Conservation (phyloP, 2,329 filamentous ascomycete genomes). For the Aspergillus sp. region DNA sequence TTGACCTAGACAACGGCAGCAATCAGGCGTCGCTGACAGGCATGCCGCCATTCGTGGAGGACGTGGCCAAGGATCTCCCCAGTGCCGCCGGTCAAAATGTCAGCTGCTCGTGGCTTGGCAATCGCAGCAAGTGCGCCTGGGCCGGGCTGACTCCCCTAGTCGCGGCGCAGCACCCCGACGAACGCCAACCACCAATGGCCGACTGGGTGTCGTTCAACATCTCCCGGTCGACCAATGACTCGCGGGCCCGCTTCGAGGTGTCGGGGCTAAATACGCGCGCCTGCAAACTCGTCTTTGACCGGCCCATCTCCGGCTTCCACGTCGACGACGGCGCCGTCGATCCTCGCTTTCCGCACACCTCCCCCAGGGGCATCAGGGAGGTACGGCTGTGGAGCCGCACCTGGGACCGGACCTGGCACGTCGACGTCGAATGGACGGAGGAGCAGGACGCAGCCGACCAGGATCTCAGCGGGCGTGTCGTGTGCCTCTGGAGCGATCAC, state of each 20-base stretch:
- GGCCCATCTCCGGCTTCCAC: conserved; percentile 63
- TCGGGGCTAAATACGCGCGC: conserved; percentile 73
- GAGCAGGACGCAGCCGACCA: conserved; percentile 24
- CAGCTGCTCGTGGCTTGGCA: conserved; percentile 50
- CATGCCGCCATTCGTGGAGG: conserved; percentile 63
- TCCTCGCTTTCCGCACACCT: conserved; percentile 66
- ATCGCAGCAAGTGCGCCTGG: conserved; percentile 65
- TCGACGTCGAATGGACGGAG: conserved; percentile 65
- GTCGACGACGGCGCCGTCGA: conserved; percentile 61
- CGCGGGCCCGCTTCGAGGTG: conserved; percentile 62
- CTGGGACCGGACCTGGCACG: conserved; percentile 74
- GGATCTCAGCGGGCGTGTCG: conserved; percentile 62
- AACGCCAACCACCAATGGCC: neutral
- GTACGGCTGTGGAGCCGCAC: conserved; percentile 80
- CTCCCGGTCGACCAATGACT: conserved; percentile 43
- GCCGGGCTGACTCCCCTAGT: conserved; percentile 67
- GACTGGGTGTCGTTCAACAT: conserved; percentile 70
- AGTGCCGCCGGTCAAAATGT: conserved; percentile 64
- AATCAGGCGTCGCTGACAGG: conserved; percentile 71
- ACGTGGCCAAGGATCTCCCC: conserved; percentile 68
- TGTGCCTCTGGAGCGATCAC: conserved; percentile 85
- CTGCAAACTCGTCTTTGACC: conserved; percentile 72
- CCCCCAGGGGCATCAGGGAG: conserved; percentile 63
- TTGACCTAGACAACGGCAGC: conserved; percentile 72
- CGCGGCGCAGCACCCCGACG: conserved; percentile 46